Evolutionary conservation across 768 basidiomycete genomes (phyloP).

Genomic region (Thelephora ganbajun): DNA sequence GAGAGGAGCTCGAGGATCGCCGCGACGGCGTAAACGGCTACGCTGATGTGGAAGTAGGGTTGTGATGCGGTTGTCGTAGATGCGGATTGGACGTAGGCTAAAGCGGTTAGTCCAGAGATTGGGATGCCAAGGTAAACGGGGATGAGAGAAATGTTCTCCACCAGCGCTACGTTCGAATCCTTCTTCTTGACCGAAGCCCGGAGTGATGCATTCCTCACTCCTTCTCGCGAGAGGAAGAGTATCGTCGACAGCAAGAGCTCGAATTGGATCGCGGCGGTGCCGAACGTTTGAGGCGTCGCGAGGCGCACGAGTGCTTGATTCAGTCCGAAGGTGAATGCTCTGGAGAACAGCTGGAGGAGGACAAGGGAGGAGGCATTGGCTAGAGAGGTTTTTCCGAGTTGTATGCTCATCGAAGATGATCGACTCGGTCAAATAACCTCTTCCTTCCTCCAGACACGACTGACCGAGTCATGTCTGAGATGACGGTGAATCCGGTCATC

Average conservation of each 20-base stretch:
- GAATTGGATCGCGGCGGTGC: constrained; percentile 88
- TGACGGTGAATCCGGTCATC: constrained; percentile 40
- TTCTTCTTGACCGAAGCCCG: constrained; percentile 25
- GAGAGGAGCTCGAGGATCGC: constrained; percentile 66
- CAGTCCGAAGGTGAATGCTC: constrained; percentile 73
- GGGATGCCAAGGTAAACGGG: constrained; percentile 61
- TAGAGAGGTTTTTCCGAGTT: constrained; percentile 21
- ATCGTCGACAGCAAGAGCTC: constrained; percentile 84
- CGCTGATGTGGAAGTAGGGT: constrained; percentile 46
- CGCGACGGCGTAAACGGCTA: constrained; percentile 58
- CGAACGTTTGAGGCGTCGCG: constrained; percentile 73
- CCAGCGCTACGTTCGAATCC: constrained; percentile 3
- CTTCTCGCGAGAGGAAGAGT: constrained; percentile 88
- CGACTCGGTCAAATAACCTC: not conserved
- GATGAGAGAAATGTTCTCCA: constrained; percentile 42
- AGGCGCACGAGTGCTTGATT: constrained; percentile 82
- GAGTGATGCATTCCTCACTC: constrained; percentile 74
- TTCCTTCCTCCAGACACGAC: too few species aligned
- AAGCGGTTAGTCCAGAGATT: constrained; percentile 35
- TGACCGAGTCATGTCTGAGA: not conserved
- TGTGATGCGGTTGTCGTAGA: constrained; percentile 43
- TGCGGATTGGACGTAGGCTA: constrained; percentile 42
- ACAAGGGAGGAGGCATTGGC: constrained; percentile 53
- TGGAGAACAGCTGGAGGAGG: constrained; percentile 72
- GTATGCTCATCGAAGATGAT: not conserved